Conservation (phyloP, 2,329 filamentous ascomycete species). For the Westerdykella sp. region DNA sequence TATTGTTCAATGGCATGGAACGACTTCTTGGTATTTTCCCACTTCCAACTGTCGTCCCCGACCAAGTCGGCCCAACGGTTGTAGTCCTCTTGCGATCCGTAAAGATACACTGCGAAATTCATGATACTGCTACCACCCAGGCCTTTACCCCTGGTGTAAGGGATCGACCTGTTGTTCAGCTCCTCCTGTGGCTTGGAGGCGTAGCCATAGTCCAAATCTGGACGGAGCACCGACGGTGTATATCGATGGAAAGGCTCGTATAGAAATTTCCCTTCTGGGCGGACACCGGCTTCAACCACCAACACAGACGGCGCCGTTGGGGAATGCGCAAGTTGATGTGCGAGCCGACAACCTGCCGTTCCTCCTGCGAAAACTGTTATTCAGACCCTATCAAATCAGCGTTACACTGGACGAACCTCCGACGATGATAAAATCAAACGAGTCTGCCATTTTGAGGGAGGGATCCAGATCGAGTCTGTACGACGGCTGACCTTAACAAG, state of each 20-base stretch:
- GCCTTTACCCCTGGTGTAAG: slow-evolving; percentile 44
- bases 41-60: slow-evolving; percentile 51
- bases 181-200: slow-evolving; percentile 38
- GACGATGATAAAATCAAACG: slow-evolving; percentile 39
- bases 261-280: slow-evolving; percentile 40
- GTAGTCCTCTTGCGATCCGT: slow-evolving; percentile 55
- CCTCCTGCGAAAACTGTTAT: slow-evolving; percentile 40
- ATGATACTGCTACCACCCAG: slow-evolving; percentile 46
- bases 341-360: slow-evolving; percentile 54
- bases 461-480: no score
- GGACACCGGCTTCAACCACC: slow-evolving; percentile 56
- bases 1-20: slow-evolving; percentile 53
- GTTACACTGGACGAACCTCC: slow-evolving; percentile 26
- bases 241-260: slow-evolving; percentile 51
- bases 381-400: not conserved
- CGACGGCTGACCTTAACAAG: no score
- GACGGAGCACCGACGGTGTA: slow-evolving; percentile 37
- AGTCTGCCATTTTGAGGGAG: slow-evolving; percentile 10
- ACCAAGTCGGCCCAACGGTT: slow-evolving; percentile 54
- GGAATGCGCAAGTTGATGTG: slow-evolving; percentile 47
- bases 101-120: slow-evolving; percentile 39
- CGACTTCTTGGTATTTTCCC: slow-evolving; percentile 48
- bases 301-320: slow-evolving; percentile 48
- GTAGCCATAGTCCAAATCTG: slow-evolving; percentile 47
- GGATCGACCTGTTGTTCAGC: slow-evolving; percentile 39